phyloP scores from a whole-genome alignment of 805 yeast genomes.

The Grigorovia jiainica region DNA sequence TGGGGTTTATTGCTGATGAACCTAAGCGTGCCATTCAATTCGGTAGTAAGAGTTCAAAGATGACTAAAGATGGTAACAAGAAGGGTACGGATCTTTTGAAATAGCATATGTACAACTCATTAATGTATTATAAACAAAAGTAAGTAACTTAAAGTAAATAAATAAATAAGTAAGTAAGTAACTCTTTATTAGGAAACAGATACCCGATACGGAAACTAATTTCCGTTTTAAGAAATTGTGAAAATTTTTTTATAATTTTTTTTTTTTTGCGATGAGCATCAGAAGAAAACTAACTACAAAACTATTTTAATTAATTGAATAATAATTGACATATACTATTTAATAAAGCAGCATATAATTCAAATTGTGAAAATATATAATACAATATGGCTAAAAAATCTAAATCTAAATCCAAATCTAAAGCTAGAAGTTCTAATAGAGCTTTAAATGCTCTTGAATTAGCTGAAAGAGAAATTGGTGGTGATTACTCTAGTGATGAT shows the following conservation, averaged over 20 bases:
- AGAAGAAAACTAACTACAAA: background rate
- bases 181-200: background rate
- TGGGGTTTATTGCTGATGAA: constrained; percentile 56
- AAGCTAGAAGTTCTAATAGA: constrained; percentile 26
- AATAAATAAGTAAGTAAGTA: too few species aligned
- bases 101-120: background rate
- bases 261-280: constrained; percentile 6
- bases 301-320: too few species aligned
- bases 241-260: too few species aligned
- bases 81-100: constrained; percentile 58
- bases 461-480: constrained; percentile 34
- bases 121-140: too few species aligned
- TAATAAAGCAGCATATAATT: too few species aligned
- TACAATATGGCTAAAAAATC: constrained; percentile 21
- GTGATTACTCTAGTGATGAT: constrained; percentile 26
- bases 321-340: too few species aligned
- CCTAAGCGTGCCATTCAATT: constrained; percentile 93
- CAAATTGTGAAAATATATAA: too few species aligned
- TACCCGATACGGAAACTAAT: background rate
- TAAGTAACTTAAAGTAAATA: too few species aligned
- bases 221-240: background rate
- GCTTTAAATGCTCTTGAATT: constrained; percentile 44
- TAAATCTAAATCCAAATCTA: constrained; percentile 21
- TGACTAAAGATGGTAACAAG: constrained; percentile 66
- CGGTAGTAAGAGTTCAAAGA: constrained; percentile 91